Conservation (phyloP, 495 filamentous ascomycete genomes). For the Astrothelium macrocarpum region DNA sequence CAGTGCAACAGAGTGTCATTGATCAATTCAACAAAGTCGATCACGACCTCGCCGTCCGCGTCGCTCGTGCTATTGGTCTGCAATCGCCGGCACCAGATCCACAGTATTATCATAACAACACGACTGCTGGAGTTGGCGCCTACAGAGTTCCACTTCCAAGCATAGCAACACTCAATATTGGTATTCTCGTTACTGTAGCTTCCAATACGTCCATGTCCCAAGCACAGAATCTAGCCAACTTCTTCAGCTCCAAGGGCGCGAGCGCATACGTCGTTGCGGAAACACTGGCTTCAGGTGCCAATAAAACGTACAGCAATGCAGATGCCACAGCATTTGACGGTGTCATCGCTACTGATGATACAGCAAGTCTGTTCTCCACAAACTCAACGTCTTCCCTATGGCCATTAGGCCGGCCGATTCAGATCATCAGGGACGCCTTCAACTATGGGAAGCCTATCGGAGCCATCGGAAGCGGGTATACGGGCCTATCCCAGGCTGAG, state of each 20-base stretch:
- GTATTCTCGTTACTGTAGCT: conserved; percentile 43
- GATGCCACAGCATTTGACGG: conserved; percentile 67
- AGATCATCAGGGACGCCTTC: conserved; percentile 59
- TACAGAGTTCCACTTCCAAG: conserved; percentile 48
- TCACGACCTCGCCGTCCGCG: conserved; percentile 10
- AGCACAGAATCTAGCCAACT: conserved; percentile 16
- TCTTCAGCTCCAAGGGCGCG: conserved; percentile 26
- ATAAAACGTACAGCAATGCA: conserved; percentile 60
- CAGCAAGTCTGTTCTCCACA: conserved; percentile 43
- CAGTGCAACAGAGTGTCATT: conserved; percentile 8
- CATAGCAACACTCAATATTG: conserved; percentile 57
- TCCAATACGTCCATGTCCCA: conserved; percentile 9
- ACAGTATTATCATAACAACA: conserved; percentile 62
- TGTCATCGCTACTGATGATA: conserved; percentile 51
- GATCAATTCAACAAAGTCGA: conserved; percentile 9
- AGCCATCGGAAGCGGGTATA: conserved; percentile 43
- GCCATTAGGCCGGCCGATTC: conserved; percentile 51
- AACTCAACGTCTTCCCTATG: conserved; percentile 36
- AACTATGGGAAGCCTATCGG: conserved; percentile 65
- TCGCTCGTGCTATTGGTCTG: conserved; percentile 9
- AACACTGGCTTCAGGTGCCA: conserved; percentile 43
- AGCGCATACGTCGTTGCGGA: conserved; percentile 56
- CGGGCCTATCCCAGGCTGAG: conserved; percentile 37
- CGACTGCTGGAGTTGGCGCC: conserved; percentile 51
- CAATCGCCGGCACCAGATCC: conserved; percentile 40